Conservation (phyloP, 2,329 filamentous ascomycete species). For the Cyphellophora europaea region DNA sequence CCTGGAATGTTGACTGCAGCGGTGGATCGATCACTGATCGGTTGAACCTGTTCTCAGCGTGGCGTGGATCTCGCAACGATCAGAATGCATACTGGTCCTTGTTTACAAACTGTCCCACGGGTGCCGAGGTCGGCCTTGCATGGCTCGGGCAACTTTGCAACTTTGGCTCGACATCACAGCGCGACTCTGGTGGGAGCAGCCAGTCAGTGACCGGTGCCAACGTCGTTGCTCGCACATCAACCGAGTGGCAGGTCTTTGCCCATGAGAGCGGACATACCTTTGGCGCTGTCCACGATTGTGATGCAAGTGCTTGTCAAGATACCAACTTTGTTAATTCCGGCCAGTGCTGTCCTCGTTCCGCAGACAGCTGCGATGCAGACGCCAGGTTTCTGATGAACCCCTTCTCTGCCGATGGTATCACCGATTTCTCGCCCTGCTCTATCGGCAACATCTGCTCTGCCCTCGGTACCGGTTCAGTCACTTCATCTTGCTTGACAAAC, state of each 20-base stretch:
- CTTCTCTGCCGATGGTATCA: slow-evolving; percentile 64
- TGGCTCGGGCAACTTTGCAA: slow-evolving; percentile 87
- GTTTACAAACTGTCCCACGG: slow-evolving; percentile 71
- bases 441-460: slow-evolving; percentile 92
- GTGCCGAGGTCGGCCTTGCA: slow-evolving; percentile 76
- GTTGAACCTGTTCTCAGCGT: slow-evolving; percentile 77
- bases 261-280: slow-evolving; percentile 94
- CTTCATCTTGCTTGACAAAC: slow-evolving; percentile 67
- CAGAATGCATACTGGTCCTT: slow-evolving; percentile 89
- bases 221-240: slow-evolving; percentile 72
- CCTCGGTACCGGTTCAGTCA: slow-evolving; percentile 66
- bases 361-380: slow-evolving; percentile 60
- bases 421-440: slow-evolving; percentile 74
- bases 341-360: slow-evolving; percentile 72
- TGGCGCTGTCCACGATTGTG: slow-evolving; percentile 92
- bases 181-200: slow-evolving; percentile 35
- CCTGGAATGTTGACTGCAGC: slow-evolving; percentile 75
- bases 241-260: slow-evolving; percentile 92
- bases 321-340: slow-evolving; percentile 50
- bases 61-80: slow-evolving; percentile 71
- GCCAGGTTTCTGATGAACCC: slow-evolving; percentile 95
- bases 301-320: slow-evolving; percentile 54
- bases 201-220: slow-evolving; percentile 80
- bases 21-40: slow-evolving; percentile 60
- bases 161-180: slow-evolving; percentile 45